Percentiles rank a stretch among this genome's conserved stretches.
Conservation (phyloP, 495 filamentous ascomycete genomes). For the Barbatosphaeria neglecta region DNA sequence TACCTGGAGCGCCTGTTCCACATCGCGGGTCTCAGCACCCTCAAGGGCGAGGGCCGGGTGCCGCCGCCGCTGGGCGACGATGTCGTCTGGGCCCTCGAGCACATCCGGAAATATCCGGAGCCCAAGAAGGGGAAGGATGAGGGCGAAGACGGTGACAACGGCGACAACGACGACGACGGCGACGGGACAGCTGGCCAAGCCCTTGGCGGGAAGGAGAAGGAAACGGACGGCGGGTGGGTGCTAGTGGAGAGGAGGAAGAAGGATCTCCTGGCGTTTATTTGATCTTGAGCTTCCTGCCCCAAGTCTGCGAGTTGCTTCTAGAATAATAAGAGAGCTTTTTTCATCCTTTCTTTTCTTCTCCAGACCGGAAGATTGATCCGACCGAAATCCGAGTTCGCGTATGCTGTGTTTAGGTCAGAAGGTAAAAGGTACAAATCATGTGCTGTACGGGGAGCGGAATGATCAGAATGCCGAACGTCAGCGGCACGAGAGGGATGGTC, state of each 20-base stretch:
- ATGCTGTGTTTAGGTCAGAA: no score
- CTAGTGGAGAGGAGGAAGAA: constrained; percentile 11
- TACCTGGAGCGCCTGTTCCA: constrained; percentile 28
- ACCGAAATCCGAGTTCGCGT: no score
- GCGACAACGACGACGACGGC: neutral
- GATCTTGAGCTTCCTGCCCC: no score
- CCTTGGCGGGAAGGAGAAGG: neutral
- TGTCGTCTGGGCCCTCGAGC: constrained; percentile 34
- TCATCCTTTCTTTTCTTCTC: no score
- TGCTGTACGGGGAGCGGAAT: no score
- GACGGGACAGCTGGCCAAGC: neutral
- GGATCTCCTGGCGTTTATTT: constrained; percentile 19
- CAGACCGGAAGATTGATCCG: no score
- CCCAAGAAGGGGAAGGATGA: constrained; percentile 21
- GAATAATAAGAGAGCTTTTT: no score
- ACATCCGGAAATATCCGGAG: constrained; percentile 37
- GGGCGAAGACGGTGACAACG: neutral
- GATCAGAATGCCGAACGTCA: no score
- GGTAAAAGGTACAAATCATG: no score
- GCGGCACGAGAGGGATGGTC: no score
- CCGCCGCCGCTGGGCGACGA: constrained; percentile 31
- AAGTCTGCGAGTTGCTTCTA: no score
- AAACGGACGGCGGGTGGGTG: constrained; percentile 12
- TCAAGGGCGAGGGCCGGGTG: constrained; percentile 30
- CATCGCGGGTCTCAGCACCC: constrained; percentile 27